A percentile compares a stretch with the other conserved stretches of the same genome.
Evolutionary conservation across 1,139 yeast species (phyloP).

Genomic region (Pichia sp.): DNA sequence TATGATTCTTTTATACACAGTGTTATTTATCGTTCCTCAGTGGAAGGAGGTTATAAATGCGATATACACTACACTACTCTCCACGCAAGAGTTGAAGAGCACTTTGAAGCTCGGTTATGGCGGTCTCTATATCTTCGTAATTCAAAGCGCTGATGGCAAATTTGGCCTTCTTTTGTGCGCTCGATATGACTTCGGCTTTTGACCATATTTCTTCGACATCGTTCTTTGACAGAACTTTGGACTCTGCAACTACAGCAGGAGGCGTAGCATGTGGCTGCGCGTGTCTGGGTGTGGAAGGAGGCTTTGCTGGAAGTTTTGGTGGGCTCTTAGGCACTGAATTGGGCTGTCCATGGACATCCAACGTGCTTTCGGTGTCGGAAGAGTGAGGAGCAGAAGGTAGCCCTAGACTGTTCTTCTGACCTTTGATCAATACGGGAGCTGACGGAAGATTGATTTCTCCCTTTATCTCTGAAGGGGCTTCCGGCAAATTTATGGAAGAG

Average conservation of each 20-base stretch:
- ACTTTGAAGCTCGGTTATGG: constrained; percentile 62
- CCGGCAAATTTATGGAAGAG: constrained; percentile 17
- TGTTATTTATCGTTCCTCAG: too few species aligned
- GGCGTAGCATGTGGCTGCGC: neutral
- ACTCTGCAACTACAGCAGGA: neutral
- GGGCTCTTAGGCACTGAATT: neutral
- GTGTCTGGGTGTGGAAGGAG: neutral
- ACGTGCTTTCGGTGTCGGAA: neutral
- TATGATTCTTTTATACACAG: too few species aligned
- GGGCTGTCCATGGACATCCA: neutral
- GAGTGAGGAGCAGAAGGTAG: constrained; percentile 27
- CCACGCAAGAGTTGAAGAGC: constrained; percentile 51
- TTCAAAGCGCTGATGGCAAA: constrained; percentile 92
- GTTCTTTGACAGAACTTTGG: constrained; percentile 35
- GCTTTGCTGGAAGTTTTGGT: neutral
- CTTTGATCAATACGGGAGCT: constrained; percentile 31
- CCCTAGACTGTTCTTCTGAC: constrained; percentile 28
- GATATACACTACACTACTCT: constrained; percentile 8
- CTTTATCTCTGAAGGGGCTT: constrained; percentile 24
- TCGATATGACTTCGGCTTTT: constrained; percentile 56
- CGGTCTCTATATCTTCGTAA: constrained; percentile 83
- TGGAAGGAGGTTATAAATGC: neutral
- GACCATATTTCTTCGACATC: constrained; percentile 50
- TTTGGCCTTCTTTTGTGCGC: constrained; percentile 81
- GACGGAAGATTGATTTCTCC: constrained; percentile 28